Conservation (phyloP, 2,329 filamentous ascomycete genomes). For the Hypoxylon rubiginosum region DNA sequence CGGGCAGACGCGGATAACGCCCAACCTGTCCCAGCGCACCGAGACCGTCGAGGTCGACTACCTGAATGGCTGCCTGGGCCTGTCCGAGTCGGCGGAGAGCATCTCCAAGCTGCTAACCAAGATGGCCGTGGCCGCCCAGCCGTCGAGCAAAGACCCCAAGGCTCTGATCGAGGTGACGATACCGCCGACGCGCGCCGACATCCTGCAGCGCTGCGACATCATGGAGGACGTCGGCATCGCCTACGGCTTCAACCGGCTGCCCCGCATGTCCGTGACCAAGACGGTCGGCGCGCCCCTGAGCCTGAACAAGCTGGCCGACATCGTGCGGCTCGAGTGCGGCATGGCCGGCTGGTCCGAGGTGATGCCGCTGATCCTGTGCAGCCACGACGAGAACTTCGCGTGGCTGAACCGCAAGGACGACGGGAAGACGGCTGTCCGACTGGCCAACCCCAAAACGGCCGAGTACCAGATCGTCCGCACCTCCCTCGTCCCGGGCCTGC, state of each 20-base stretch:
- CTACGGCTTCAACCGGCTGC: slow-evolving; percentile 97
- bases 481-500: slow-evolving; percentile 77
- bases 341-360: slow-evolving; percentile 98
- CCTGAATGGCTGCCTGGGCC: slow-evolving; percentile 91
- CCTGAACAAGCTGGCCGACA: slow-evolving; percentile 95
- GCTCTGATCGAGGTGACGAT: slow-evolving; percentile 85
- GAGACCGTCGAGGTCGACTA: slow-evolving; percentile 91
- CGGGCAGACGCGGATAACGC: slow-evolving; percentile 82
- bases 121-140: slow-evolving; percentile 88
- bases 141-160: slow-evolving; percentile 72
- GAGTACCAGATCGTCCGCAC: slow-evolving; percentile 87
- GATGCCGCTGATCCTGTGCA: slow-evolving; percentile 95
- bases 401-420: slow-evolving; percentile 88
- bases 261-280: slow-evolving; percentile 86
- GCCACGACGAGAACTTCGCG: slow-evolving; percentile 96
- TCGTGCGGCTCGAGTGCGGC: slow-evolving; percentile 87
- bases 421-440: slow-evolving; percentile 75
- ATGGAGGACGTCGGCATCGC: slow-evolving; percentile 99
- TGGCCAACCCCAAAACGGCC: slow-evolving; percentile 82
- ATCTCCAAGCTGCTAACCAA: slow-evolving; percentile 86
- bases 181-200: slow-evolving; percentile 90
- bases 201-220: slow-evolving; percentile 96
- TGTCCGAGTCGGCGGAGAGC: slow-evolving; percentile 78
- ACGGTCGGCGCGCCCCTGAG: slow-evolving; percentile 87
- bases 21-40: slow-evolving; percentile 80